Evolutionary conservation across 805 yeast species (phyloP), one percentile per base, ranked within the genome.

Genomic region (Ogataea thermomethanolica): DNA sequence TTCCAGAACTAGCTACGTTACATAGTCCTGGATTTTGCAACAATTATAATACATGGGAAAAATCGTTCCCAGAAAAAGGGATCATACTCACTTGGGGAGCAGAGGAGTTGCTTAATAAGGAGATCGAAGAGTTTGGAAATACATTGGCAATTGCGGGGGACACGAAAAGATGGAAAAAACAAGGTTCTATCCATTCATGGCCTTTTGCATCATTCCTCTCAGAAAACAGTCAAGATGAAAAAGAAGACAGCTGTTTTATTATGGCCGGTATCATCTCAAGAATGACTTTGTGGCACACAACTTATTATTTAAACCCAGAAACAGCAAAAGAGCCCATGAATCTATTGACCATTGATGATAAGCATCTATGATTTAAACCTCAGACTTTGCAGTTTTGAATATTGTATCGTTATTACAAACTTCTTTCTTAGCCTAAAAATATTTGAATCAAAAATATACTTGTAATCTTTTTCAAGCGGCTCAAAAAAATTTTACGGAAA

Each of bases 131-230:
- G 25, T 56, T 73, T 35, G 55, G 59, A 9, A 37, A 36, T 5
- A 35, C 43, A 9, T 48, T 68, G 29, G 40, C 50, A 13, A 35
- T 44, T 13, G 51, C 54, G 15, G 65, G 69, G 4, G 47, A 57
- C 13, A 55, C 70, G 8, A 62, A 64, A 35, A 49, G 65, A 10
- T 64, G 65, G 43, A 53, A 56, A 13, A 63, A 59, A 29, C 51
- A 49, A 3, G 57, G 62, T 23, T 66, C 62, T 38, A 51, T 69
- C 2, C 80, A 75, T 44, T 63, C 71, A 13, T 74, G 79, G 79
- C 78, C 77, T 7, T 53, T 75, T 22, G 43, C 69, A 5, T 54
- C 59, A 3, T 66, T 67, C 37, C 59, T 59, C 32, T 55, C 71
- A 3, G 78, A 73, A 34, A 63, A 70, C 32, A 54, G 60, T 4